Percentiles rank a stretch among this genome's conserved stretches.
These are phyloP conservation scores for Nothophaeocryptopus gaeumannii DNA, from an alignment of 2,329 filamentous ascomycete species.

Conservation along the genomic window DNA sequence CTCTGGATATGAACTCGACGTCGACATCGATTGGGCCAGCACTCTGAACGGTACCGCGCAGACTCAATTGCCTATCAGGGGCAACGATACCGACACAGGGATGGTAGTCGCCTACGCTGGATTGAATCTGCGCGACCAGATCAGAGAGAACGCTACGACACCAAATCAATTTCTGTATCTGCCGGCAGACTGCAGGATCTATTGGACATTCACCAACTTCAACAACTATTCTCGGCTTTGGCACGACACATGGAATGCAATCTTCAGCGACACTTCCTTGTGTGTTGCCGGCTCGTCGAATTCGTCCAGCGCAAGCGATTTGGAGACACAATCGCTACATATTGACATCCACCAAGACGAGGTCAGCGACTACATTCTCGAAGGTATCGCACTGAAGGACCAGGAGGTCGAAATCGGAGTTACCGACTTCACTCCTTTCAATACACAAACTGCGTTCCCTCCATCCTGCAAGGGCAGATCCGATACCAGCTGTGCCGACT, in stretches of 20 bases:
- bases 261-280: too few species aligned
- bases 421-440: too few species aligned
- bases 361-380: neutral
- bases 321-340: neutral
- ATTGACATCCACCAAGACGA: neutral
- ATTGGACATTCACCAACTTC: conserved; percentile 37
- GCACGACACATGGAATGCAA: conserved; percentile 37
- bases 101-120: conserved; percentile 29
- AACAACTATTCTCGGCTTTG: conserved; percentile 40
- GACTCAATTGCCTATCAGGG: too few species aligned
- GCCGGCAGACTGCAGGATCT: conserved; percentile 41
- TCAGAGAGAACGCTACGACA: conserved; percentile 20
- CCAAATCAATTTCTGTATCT: conserved; percentile 41
- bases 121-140: conserved; percentile 40
- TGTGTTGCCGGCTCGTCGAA: too few species aligned
- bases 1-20: conserved; percentile 18
- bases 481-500: too few species aligned
- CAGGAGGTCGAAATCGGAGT: too few species aligned
- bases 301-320: too few species aligned
- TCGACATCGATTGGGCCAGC: conserved; percentile 23
- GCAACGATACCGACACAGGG: conserved; percentile 19
- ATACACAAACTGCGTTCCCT: too few species aligned
- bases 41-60: too few species aligned
- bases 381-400: too few species aligned
- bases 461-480: too few species aligned